These are phyloP conservation scores for Rhodosporidiobolus odoratus DNA, from an alignment of 768 basidiomycete genomes.

Conservation along the genomic window DNA sequence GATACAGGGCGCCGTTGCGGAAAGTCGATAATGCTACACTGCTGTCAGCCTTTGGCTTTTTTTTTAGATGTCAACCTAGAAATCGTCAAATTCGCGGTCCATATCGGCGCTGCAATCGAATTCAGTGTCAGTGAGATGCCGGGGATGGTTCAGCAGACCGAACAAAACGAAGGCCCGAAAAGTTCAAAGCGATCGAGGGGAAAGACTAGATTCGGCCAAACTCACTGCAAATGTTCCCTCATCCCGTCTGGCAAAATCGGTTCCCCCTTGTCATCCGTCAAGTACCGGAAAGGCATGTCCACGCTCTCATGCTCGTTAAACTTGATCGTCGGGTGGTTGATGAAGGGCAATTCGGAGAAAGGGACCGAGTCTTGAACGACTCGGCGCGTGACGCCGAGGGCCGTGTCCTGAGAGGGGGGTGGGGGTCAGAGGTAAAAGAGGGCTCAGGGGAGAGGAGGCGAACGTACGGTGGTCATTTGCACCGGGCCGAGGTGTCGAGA, in stretches of 20 bases:
- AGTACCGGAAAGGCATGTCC: slow-evolving; percentile 94
- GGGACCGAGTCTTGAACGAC: slow-evolving; percentile 56
- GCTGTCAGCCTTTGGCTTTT: neutral
- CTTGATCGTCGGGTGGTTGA: slow-evolving; percentile 84
- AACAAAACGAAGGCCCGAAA: neutral
- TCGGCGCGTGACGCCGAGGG: slow-evolving; percentile 82
- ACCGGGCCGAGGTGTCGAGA: slow-evolving; percentile 74
- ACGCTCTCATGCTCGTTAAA: slow-evolving; percentile 86
- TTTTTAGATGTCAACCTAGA: neutral
- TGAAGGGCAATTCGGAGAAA: slow-evolving; percentile 54
- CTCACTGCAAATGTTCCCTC: slow-evolving; percentile 64
- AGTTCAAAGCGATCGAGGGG: neutral
- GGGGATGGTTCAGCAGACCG: neutral
- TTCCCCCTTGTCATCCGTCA: slow-evolving; percentile 54
- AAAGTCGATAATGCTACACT: neutral
- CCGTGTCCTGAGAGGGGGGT: slow-evolving; percentile 60
- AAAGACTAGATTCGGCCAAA: neutral
- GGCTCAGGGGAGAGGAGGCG: neutral
- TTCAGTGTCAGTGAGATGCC: neutral
- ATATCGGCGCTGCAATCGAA: slow-evolving; percentile 19
- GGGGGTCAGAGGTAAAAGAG: neutral
- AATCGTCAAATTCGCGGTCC: slow-evolving; percentile 33
- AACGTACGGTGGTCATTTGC: slow-evolving; percentile 82
- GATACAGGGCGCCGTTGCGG: neutral
- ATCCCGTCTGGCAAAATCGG: slow-evolving; percentile 84